phyloP scores from a whole-genome alignment of 306 rosid genomes.

The Citrullus amarus region DNA sequence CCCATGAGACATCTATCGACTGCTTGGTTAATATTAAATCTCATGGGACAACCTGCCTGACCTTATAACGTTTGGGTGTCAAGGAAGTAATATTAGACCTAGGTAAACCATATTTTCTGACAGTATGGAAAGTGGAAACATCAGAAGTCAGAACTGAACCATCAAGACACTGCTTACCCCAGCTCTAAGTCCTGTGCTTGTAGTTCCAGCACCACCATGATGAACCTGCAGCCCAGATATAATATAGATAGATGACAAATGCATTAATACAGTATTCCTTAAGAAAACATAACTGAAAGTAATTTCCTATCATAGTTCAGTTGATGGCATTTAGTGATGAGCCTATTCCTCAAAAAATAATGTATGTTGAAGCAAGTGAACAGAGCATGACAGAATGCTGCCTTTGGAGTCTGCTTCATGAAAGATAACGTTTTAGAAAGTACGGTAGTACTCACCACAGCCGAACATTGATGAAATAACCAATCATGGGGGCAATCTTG shows the following conservation, averaged over 20 bases:
- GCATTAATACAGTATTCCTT: background rate
- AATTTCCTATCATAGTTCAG: background rate
- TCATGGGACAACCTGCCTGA: too few species aligned
- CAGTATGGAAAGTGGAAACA: background rate
- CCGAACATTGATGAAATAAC: constrained; percentile 93
- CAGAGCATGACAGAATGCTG: background rate
- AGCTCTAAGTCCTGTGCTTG: constrained; percentile 85
- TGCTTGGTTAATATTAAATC: too few species aligned
- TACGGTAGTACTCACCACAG: constrained; percentile 55
- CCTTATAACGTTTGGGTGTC: too few species aligned
- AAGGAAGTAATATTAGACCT: too few species aligned
- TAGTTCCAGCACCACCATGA: constrained; percentile 99
- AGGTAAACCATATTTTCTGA: background rate
- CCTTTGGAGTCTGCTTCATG: background rate
- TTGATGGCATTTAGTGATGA: background rate
- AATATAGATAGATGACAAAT: background rate
- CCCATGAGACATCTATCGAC: background rate
- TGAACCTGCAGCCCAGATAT: constrained; percentile 55
- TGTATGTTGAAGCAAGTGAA: background rate
- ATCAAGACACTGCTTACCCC: constrained; percentile 43
- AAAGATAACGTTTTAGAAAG: background rate
- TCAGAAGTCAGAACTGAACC: background rate
- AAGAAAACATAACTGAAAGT: background rate
- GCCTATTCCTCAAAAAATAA: background rate
- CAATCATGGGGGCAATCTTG: constrained; percentile 98